Evolutionary conservation across 768 basidiomycete species (phyloP).

Genomic region (Russula dissimulans): DNA sequence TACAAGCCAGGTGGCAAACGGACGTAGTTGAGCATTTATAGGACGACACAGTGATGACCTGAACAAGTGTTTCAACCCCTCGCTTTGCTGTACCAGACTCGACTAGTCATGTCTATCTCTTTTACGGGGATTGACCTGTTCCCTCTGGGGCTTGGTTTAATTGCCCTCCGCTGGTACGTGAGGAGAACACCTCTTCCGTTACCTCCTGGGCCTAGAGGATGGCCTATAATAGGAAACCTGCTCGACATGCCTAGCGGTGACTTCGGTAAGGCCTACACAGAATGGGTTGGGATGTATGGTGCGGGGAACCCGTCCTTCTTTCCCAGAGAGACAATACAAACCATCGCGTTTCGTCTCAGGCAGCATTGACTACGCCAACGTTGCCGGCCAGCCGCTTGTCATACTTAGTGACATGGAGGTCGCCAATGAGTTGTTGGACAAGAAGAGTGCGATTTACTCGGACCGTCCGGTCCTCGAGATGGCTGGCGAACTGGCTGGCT

Average conservation of each 20-base stretch:
- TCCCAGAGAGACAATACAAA: neutral
- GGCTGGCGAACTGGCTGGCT: slow-evolving; percentile 9
- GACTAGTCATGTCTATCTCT: neutral
- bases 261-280: neutral
- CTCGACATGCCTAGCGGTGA: neutral
- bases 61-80: neutral
- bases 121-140: neutral
- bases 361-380: neutral
- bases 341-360: neutral
- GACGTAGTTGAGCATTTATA: neutral
- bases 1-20: too few species aligned
- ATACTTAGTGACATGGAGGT: neutral
- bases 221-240: slow-evolving; percentile 3
- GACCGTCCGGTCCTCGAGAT: slow-evolving; percentile 4
- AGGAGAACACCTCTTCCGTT: neutral
- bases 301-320: neutral
- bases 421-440: slow-evolving; percentile 10
- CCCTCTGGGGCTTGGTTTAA: neutral
- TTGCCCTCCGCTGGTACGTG: neutral
- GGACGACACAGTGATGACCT: neutral
- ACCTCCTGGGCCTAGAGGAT: slow-evolving; percentile 8
- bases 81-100: neutral
- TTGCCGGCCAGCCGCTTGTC: slow-evolving; percentile 1
- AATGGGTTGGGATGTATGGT: slow-evolving; percentile 5
- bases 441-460: slow-evolving; percentile 7